These are phyloP conservation scores for Leishmania lainsoni DNA, from an alignment of 208 protist species.

Conservation along the genomic window DNA sequence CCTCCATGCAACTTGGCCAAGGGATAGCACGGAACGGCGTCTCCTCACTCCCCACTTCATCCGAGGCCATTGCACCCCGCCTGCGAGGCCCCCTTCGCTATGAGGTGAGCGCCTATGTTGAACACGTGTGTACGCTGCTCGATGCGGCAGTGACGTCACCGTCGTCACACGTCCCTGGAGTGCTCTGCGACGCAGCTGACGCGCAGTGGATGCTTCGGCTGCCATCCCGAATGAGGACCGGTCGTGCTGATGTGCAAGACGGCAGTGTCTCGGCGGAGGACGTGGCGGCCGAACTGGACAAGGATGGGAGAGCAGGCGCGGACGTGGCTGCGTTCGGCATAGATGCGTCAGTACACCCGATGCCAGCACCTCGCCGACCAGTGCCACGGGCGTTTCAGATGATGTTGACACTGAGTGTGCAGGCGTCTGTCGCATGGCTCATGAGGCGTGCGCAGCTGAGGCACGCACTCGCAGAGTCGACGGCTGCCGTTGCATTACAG, in stretches of 20 bases:
- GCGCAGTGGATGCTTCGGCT: slow-evolving; percentile 61
- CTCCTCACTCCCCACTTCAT: background rate
- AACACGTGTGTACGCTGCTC: slow-evolving; percentile 2
- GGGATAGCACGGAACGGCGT: background rate
- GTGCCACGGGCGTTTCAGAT: slow-evolving; percentile 11
- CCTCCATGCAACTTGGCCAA: background rate
- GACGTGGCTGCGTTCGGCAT: background rate
- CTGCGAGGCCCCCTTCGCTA: slow-evolving; percentile 6
- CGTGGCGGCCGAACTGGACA: background rate
- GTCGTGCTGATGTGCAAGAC: background rate
- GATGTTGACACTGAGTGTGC: slow-evolving; percentile 4
- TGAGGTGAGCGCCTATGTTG: slow-evolving; percentile 14
- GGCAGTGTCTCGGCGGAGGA: background rate
- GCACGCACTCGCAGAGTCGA: background rate
- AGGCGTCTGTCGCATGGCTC: slow-evolving; percentile 5
- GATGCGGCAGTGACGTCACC: slow-evolving; percentile 4
- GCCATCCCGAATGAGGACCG: background rate
- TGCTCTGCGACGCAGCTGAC: slow-evolving; percentile 48
- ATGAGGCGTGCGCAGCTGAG: slow-evolving; percentile 22
- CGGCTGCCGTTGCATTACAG: background rate
- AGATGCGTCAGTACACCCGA: no score
- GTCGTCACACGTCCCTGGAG: slow-evolving; percentile 30
- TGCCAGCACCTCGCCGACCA: background rate
- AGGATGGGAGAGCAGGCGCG: background rate
- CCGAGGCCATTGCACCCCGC: background rate